A percentile compares a stretch with the other conserved stretches of the same genome.
phyloP scores from a whole-genome alignment of 2,329 filamentous ascomycete species.

The Exophiala oligosperma region DNA sequence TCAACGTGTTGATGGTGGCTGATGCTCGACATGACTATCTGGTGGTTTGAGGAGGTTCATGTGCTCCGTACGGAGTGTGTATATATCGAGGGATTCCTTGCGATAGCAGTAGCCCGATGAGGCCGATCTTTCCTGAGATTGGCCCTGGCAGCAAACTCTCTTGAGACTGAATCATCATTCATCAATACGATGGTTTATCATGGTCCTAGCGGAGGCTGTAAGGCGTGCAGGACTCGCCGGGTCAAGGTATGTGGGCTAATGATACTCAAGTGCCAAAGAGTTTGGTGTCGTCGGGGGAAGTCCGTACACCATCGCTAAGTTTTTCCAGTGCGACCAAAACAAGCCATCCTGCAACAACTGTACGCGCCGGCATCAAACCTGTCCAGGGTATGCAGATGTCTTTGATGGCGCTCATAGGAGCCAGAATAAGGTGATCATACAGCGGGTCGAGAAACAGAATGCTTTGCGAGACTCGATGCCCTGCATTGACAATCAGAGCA shows the following conservation, averaged over 20 bases:
- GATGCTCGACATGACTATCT: background rate
- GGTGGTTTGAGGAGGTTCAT: slow-evolving; percentile 3
- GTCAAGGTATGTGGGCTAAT: slow-evolving; percentile 23
- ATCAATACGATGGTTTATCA: slow-evolving; percentile 26
- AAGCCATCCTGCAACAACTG: slow-evolving; percentile 31
- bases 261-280: too few species aligned
- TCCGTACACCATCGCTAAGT: background rate
- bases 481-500: slow-evolving; percentile 1
- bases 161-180: background rate
- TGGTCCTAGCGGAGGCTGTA: slow-evolving; percentile 29
- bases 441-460: slow-evolving; percentile 16
- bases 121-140: background rate
- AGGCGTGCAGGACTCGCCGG: slow-evolving; percentile 27
- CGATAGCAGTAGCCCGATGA: background rate
- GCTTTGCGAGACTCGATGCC: background rate
- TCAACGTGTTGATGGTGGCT: slow-evolving; percentile 15
- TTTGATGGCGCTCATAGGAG: slow-evolving; percentile 29
- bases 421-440: slow-evolving; percentile 26
- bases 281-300: background rate
- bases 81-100: slow-evolving; percentile 10
- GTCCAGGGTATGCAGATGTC: slow-evolving; percentile 28
- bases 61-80: slow-evolving; percentile 7
- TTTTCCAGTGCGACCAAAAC: slow-evolving; percentile 27
- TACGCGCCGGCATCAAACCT: slow-evolving; percentile 18
- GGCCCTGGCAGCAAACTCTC: background rate